Evolutionary conservation across 2,329 filamentous ascomycete species (phyloP).

Genomic region (Ceratocystis diversiconidia): DNA sequence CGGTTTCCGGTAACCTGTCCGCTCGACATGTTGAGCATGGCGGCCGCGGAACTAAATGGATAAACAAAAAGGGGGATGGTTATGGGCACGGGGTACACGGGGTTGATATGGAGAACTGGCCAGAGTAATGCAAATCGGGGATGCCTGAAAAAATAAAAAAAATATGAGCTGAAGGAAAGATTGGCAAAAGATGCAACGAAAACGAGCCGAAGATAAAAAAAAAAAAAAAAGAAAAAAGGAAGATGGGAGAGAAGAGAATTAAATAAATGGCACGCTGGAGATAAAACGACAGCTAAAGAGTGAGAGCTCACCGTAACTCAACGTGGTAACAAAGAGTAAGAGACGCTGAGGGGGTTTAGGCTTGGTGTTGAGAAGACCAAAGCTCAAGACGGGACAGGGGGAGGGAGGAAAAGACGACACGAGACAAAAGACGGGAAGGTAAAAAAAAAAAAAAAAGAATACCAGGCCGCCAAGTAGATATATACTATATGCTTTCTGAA

Average conservation of each 20-base stretch:
- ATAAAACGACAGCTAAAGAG: not conserved
- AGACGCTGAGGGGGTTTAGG: slow-evolving; percentile 14
- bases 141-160: not conserved
- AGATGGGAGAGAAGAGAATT: slow-evolving; percentile 9
- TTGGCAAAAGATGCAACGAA: slow-evolving; percentile 9
- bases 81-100: not conserved
- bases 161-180: slow-evolving; percentile 8
- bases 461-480: not conserved
- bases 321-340: slow-evolving; percentile 16
- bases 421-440: slow-evolving; percentile 17
- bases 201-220: slow-evolving; percentile 22
- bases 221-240: not conserved
- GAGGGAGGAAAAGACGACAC: slow-evolving; percentile 16
- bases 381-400: slow-evolving; percentile 17
- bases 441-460: not conserved
- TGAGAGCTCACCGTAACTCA: slow-evolving; percentile 4
- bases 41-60: not conserved
- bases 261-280: slow-evolving; percentile 5
- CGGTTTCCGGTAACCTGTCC: slow-evolving; percentile 65
- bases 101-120: not conserved
- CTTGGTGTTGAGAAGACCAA: slow-evolving; percentile 17
- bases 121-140: not conserved
- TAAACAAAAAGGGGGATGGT: not conserved
- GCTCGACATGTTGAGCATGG: slow-evolving; percentile 50
- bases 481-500: not conserved